phyloP scores from a whole-genome alignment of 2,329 filamentous ascomycete species.

The Blastomyces parvus region DNA sequence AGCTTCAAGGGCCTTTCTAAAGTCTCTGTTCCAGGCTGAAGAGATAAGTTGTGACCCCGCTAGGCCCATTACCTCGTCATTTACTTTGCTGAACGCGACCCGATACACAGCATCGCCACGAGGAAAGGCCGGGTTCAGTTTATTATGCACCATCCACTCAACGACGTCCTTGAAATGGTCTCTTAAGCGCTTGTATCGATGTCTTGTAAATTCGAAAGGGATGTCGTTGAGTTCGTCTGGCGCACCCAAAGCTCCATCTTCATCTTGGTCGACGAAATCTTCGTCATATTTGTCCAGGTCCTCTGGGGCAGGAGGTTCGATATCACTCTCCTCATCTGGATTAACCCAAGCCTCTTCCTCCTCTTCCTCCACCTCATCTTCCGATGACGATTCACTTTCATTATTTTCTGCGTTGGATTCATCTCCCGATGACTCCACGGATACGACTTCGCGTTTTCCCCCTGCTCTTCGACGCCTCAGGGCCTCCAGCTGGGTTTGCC shows the following conservation, averaged over 20 bases:
- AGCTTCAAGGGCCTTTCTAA: constrained; percentile 55
- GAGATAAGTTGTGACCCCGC: constrained; percentile 64
- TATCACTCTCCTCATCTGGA: constrained; percentile 23
- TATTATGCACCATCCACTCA: constrained; percentile 74
- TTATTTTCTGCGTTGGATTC: constrained; percentile 16
- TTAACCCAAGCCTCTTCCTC: constrained; percentile 24
- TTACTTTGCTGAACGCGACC: constrained; percentile 60
- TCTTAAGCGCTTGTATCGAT: constrained; percentile 57
- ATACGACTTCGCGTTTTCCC: constrained; percentile 19
- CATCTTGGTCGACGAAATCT: constrained; percentile 58
- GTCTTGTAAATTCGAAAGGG: constrained; percentile 59
- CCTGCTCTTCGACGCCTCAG: constrained; percentile 37
- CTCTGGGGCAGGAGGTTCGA: constrained; percentile 27
- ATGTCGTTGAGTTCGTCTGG: constrained; percentile 45
- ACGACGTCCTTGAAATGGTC: constrained; percentile 65
- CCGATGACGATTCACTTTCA: constrained; percentile 1
- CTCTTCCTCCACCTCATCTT: constrained; percentile 12
- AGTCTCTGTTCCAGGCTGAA: constrained; percentile 58
- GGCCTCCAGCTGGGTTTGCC: constrained; percentile 35
- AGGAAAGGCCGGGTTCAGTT: constrained; percentile 61
- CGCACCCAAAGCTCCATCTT: constrained; percentile 48
- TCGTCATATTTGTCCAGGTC: constrained; percentile 49
- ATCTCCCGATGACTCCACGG: constrained; percentile 16
- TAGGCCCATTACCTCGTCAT: constrained; percentile 59
- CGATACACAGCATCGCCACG: constrained; percentile 55